phyloP scores from a whole-genome alignment of 352 stramenopile genomes.

The Pythium folliculosum region DNA sequence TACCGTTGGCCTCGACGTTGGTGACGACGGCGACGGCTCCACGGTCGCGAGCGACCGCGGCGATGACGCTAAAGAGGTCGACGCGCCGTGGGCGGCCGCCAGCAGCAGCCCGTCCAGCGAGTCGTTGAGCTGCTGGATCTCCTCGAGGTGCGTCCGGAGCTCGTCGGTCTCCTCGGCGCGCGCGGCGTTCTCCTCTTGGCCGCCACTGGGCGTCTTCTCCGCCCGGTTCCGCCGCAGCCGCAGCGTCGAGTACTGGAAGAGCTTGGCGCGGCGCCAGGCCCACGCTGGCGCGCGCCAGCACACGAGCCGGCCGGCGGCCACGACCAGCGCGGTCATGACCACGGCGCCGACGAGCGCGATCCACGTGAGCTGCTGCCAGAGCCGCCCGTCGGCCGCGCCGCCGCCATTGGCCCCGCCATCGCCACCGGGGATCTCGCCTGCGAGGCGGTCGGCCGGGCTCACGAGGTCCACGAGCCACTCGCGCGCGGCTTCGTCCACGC shows the following conservation, averaged over 20 bases:
- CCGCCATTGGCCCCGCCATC: background rate
- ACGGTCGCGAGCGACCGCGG: background rate
- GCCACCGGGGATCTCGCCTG: background rate
- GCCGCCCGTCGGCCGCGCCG: conserved; percentile 19
- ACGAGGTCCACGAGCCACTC: conserved; percentile 1
- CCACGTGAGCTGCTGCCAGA: conserved; percentile 36
- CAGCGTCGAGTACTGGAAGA: conserved; percentile 57
- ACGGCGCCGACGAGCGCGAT: conserved; percentile 13
- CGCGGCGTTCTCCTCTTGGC: background rate
- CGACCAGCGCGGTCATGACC: conserved; percentile 19
- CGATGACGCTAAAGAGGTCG: background rate
- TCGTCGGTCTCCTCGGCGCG: conserved; percentile 36
- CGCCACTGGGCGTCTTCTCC: too few species aligned
- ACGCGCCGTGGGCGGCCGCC: too few species aligned
- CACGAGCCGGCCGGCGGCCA: conserved; percentile 23
- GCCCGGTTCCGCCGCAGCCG: conserved; percentile 17
- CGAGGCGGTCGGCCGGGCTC: background rate
- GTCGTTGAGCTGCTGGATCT: conserved; percentile 48
- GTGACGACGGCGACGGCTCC: background rate
- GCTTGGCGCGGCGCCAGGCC: conserved; percentile 26
- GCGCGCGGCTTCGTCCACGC: background rate
- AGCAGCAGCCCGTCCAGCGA: conserved; percentile 28
- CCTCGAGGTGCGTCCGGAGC: conserved; percentile 42
- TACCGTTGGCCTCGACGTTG: background rate
- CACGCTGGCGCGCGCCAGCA: conserved; percentile 3